Evolutionary conservation across 495 filamentous ascomycete genomes (phyloP), one percentile per base, ranked within the genome.

Genomic region (Physcia stellaris): DNA sequence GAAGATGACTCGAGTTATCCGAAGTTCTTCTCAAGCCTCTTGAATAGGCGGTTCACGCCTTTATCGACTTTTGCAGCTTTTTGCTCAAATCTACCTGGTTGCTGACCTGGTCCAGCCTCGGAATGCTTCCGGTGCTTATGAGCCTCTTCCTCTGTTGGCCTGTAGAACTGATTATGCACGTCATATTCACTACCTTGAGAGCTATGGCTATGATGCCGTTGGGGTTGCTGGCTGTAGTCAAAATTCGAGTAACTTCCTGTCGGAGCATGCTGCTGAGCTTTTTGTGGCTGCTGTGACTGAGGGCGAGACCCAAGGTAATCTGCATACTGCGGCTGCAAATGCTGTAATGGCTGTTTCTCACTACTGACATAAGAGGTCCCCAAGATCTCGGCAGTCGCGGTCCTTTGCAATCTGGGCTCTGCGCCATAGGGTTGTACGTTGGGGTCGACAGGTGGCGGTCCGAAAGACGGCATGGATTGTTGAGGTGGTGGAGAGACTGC

Each of bases 11-110:
- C n/a, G n/a, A n/a, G n/a, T n/a, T 28, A 28, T 7, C 64, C 80
- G 55, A 88, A 73, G 53, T 73, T 80, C 71, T 90, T 90, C 67
- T 94, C 86, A 52, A 94, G 64, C 60, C 75, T 86, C 75, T 86
- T 93, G 50, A 94, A 63, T 56, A 92, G 79, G 24, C 79, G 67
- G 41, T 79, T 79, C 11, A 93, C 75, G 2, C 80, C 77, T 56
- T 75, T 80, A 61, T 94, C 86, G 34, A 90, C 46, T 47, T 68
- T 64, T 2, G 66, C 70, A n/a, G 78, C 77, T 31, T 67, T 60
- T 37, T 79, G 71, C 47, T 87, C 85, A 18, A 93, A 50, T 51
- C 67, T 80, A 13, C 70, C 66, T 13, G 61, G 42, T 34, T 57
- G 57, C 39, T 68, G 62, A 31, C 56, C 61, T 2, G 58, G 47